Percentiles rank a stretch among this genome's conserved stretches.
Conservation (phyloP, 31 red algal species). For the Endocladia muricata region DNA sequence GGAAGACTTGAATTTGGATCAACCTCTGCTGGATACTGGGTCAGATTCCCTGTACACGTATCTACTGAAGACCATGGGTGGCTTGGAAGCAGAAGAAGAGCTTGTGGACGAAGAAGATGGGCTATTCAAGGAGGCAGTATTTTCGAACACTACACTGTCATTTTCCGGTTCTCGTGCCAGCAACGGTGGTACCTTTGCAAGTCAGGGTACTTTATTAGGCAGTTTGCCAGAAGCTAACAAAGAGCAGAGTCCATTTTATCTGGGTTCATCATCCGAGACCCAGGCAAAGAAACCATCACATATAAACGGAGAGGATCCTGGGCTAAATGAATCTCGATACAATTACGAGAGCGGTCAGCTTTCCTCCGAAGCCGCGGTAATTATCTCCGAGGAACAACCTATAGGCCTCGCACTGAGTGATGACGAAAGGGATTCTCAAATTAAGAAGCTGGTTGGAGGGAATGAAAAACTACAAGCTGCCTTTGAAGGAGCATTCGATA, state of each 20-base stretch:
- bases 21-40: slow-evolving; percentile 66
- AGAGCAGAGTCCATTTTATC: slow-evolving; percentile 59
- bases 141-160: slow-evolving; percentile 26
- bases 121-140: slow-evolving; percentile 68
- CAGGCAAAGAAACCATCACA: not conserved
- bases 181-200: not conserved
- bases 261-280: slow-evolving; percentile 22
- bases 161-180: not conserved
- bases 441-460: not conserved
- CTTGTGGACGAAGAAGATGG: slow-evolving; percentile 33
- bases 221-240: slow-evolving; percentile 7
- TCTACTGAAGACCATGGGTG: slow-evolving; percentile 40
- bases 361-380: slow-evolving; percentile 53
- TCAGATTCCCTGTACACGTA: slow-evolving; percentile 50
- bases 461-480: slow-evolving; percentile 25
- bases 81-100: not conserved
- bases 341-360: slow-evolving; percentile 30
- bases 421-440: slow-evolving; percentile 17
- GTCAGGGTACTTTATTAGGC: slow-evolving; percentile 7
- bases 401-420: slow-evolving; percentile 56
- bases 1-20: slow-evolving; percentile 63
- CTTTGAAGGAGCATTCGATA: slow-evolving; percentile 48
- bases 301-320: not conserved
- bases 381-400: slow-evolving; percentile 63
- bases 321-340: not conserved